phyloP scores from a whole-genome alignment of 345 rosid genomes.

The Gossypium australe region DNA sequence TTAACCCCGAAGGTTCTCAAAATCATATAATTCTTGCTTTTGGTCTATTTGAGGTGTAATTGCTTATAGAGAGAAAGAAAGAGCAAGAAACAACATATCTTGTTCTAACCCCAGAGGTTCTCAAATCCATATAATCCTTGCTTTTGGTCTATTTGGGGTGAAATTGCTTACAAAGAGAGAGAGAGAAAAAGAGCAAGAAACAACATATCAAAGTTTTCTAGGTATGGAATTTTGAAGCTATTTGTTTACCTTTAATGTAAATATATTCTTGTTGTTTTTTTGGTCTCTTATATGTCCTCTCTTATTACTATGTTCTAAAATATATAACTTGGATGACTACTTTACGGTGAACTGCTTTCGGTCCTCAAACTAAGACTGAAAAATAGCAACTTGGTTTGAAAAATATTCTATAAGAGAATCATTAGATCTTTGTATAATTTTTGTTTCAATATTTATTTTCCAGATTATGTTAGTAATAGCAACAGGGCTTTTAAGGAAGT shows the following conservation, averaged over 20 bases:
- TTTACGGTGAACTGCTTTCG: neutral
- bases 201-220: slow-evolving; percentile 3
- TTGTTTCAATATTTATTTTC: no score
- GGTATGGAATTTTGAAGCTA: slow-evolving; percentile 21
- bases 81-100: no score
- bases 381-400: neutral
- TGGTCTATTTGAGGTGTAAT: no score
- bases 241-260: slow-evolving; percentile 6
- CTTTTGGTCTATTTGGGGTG: slow-evolving; percentile 10
- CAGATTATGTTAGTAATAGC: no score
- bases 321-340: neutral
- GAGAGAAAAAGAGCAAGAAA: neutral
- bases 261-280: neutral
- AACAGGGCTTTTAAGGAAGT: no score
- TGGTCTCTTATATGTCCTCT: neutral
- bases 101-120: slow-evolving; percentile 10
- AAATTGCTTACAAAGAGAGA: slow-evolving; percentile 11
- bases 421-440: neutral
- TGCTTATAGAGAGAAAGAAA: no score
- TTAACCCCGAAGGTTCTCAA: no score
- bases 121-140: slow-evolving; percentile 5
- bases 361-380: neutral
- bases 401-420: neutral
- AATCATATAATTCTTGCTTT: no score
- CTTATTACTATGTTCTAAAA: neutral